Evolutionary conservation across 2,329 filamentous ascomycete species (phyloP).

Genomic region (Penicillium sp.): DNA sequence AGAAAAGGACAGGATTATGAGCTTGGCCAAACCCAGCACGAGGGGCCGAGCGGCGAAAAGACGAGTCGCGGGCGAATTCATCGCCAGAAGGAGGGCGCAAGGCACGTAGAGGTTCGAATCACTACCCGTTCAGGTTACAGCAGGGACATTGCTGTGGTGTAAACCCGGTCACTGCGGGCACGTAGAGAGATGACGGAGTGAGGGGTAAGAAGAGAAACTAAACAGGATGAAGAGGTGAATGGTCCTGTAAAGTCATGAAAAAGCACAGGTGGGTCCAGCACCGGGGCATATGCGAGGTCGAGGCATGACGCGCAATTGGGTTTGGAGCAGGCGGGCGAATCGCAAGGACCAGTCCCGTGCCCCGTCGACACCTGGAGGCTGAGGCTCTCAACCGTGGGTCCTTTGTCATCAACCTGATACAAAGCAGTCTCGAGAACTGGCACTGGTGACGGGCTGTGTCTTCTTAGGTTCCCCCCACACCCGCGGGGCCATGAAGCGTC

Average conservation of each 20-base stretch:
- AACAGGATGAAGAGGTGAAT: background rate
- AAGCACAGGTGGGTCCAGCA: background rate
- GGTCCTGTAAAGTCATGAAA: background rate
- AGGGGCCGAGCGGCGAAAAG: slow-evolving; percentile 38
- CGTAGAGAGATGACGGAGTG: background rate
- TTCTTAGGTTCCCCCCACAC: too few species aligned
- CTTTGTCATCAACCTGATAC: background rate
- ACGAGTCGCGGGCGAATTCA: slow-evolving; percentile 29
- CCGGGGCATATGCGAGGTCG: background rate
- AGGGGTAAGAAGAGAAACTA: background rate
- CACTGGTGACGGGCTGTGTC: too few species aligned
- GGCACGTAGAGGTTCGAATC: background rate
- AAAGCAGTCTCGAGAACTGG: too few species aligned
- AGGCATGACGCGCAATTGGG: slow-evolving; percentile 4
- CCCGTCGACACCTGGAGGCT: slow-evolving; percentile 1
- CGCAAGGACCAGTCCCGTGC: slow-evolving; percentile 1
- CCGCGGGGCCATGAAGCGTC: too few species aligned
- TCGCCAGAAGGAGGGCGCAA: slow-evolving; percentile 5
- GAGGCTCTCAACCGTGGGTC: background rate
- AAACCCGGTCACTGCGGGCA: background rate
- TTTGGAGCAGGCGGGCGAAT: slow-evolving; percentile 5
- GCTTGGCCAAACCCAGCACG: slow-evolving; percentile 40
- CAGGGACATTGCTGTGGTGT: slow-evolving; percentile 2
- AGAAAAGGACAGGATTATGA: slow-evolving; percentile 36
- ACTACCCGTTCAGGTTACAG: background rate